phyloP scores from a whole-genome alignment of 306 rosid species.

The Abrus precatorius region DNA sequence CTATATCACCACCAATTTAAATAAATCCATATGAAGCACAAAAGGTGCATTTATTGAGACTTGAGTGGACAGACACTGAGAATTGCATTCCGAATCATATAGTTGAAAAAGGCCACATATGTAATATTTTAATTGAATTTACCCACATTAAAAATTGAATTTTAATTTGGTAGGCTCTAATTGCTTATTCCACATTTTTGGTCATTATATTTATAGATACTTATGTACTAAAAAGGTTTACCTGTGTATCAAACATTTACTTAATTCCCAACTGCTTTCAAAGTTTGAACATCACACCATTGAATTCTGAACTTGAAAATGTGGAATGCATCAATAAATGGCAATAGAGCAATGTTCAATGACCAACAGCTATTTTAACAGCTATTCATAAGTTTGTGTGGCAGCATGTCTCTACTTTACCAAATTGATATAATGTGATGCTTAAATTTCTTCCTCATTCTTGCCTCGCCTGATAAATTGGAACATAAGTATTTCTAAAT shows the following conservation, averaged over 20 bases:
- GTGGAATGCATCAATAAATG: slow-evolving; percentile 5
- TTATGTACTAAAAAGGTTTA: background rate
- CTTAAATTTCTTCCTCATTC: background rate
- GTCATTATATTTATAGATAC: background rate
- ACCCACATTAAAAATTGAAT: background rate
- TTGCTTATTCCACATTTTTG: background rate
- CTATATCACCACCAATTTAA: background rate
- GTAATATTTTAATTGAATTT: background rate
- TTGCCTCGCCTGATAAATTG: background rate
- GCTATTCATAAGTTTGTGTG: background rate
- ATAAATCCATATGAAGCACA: slow-evolving; percentile 1
- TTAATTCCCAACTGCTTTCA: background rate
- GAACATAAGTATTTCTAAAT: slow-evolving; percentile 9
- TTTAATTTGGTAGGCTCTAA: background rate
- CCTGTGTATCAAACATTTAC: background rate
- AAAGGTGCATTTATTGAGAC: background rate
- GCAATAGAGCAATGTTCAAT: background rate
- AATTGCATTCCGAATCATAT: background rate
- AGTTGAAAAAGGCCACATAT: background rate
- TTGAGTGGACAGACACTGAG: background rate
- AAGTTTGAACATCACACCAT: background rate
- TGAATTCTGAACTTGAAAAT: background rate
- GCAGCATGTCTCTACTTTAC: background rate
- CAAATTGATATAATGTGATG: background rate
- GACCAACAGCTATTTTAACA: background rate